Base-by-base conservation (phyloP, 805 yeast genomes). In the Saitoella complicata region DNA sequence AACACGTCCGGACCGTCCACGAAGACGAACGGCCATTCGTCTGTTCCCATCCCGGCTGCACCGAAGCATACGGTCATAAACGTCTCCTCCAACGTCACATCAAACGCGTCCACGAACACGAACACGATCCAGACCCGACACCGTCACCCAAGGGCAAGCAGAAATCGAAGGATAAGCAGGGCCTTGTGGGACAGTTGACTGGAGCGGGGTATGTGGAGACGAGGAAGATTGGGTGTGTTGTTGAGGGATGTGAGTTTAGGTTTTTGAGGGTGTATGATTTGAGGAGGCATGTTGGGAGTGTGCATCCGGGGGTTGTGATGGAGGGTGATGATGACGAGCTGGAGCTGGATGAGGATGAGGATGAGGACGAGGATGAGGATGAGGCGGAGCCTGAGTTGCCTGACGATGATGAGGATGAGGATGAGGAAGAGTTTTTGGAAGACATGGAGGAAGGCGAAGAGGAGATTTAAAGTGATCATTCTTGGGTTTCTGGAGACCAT, bases 1-100 rank as follows among this genome's bases (percentile, higher is more conserved):
- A 59, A 0, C 95, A 84, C 34, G n/a, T 39, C 4, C 34, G 42
- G 30, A 49, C 57, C 10, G 54, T 49, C 32, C 57, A 54, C 45
- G 50, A 44, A 32, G 48, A 48, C 7, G 30, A n/a, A 32, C 37
- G 46, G 32, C 55, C 56, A 39, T 53, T 53, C 44, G 44, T n/a
- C 31, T 54, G 57, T 34, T 38, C 41, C 5, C 34, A 30, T 6
- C 45, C 35, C 9, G 49, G 40, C 12, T 54, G 57, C 37, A 51
- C 38, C 32, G 37, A 36, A 31, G 45, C 50, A 41, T 54, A 53
- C 41, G 57, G 55, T 5, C 53, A 52, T 32, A 49, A 49, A 34
- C 49, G 50, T 5, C 42, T 51, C 12, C 35, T 45, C 38, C 43
- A 44, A 32, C 49, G 49, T 30, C 55, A 52, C 40, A 29, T 44